A percentile compares a stretch with the other conserved stretches of the same genome.
Evolutionary conservation across 495 filamentous ascomycete genomes (phyloP).

Genomic region (Letharia columbiana): DNA sequence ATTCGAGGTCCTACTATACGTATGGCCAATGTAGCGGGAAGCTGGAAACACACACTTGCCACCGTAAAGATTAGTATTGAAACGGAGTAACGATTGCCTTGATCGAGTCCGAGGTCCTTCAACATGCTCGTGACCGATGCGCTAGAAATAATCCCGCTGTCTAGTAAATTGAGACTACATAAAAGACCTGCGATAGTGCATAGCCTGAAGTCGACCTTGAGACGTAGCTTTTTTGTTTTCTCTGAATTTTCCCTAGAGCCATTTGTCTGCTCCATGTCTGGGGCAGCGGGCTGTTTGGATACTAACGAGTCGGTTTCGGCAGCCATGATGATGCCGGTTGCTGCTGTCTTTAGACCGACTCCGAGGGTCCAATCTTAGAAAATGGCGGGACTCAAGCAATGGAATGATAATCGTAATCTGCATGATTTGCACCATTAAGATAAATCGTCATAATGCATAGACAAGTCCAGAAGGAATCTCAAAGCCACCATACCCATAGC

Average conservation of each 20-base stretch:
- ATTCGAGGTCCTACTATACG: constrained; percentile 57
- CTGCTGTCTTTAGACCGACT: not conserved
- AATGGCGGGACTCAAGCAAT: not conserved
- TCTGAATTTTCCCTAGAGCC: constrained; percentile 20
- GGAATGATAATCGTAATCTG: not conserved
- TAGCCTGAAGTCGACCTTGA: constrained; percentile 63
- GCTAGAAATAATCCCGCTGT: constrained; percentile 68
- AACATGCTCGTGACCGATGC: constrained; percentile 71
- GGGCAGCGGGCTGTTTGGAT: not conserved
- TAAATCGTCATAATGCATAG: not conserved
- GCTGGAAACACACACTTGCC: constrained; percentile 63
- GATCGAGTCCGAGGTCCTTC: constrained; percentile 51
- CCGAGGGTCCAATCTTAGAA: not conserved
- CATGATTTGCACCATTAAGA: not conserved
- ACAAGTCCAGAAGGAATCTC: not conserved
- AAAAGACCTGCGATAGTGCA: constrained; percentile 69
- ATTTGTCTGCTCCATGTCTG: constrained; percentile 6
- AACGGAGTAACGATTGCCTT: constrained; percentile 57
- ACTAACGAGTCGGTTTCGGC: not conserved
- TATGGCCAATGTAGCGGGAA: constrained; percentile 64
- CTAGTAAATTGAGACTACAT: constrained; percentile 63
- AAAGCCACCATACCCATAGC: not conserved
- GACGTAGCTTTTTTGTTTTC: constrained; percentile 41
- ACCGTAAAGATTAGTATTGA: constrained; percentile 76
- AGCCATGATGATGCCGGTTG: not conserved